Evolutionary conservation across 345 rosid genomes (phyloP).

Genomic region (Combretum micranthum): DNA sequence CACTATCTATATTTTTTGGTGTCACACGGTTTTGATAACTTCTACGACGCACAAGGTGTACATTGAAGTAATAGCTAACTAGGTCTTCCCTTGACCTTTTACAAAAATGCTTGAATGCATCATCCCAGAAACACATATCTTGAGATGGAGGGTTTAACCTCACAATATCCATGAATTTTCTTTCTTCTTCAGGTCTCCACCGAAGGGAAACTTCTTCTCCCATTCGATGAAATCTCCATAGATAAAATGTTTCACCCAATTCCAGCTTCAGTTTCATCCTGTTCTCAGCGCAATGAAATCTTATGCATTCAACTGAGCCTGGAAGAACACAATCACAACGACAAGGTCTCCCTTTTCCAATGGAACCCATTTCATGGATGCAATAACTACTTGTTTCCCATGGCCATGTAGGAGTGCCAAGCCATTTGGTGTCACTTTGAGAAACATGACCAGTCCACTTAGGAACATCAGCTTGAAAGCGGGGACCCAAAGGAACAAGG

Average conservation of each 20-base stretch:
- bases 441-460: too few relatives aligned
- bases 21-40: constrained; percentile 62
- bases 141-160: constrained; percentile 16
- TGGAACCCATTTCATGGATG: constrained; percentile 14
- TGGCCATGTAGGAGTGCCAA: too few relatives aligned
- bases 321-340: constrained; percentile 42
- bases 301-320: constrained; percentile 43
- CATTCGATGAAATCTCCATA: constrained; percentile 60
- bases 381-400: not conserved
- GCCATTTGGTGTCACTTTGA: too few relatives aligned
- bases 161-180: constrained; percentile 39
- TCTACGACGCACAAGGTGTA: constrained; percentile 45
- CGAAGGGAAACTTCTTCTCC: constrained; percentile 61
- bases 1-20: constrained; percentile 45
- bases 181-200: constrained; percentile 57
- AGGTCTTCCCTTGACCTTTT: constrained; percentile 44
- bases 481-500: too few relatives aligned
- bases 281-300: constrained; percentile 61
- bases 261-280: constrained; percentile 54
- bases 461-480: too few relatives aligned
- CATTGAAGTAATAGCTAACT: constrained; percentile 68
- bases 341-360: constrained; percentile 53
- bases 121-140: constrained; percentile 32
- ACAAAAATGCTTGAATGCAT: constrained; percentile 23
- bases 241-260: constrained; percentile 41